phyloP scores from a whole-genome alignment of 495 filamentous ascomycete genomes.

The Amniculicola lignicola region DNA sequence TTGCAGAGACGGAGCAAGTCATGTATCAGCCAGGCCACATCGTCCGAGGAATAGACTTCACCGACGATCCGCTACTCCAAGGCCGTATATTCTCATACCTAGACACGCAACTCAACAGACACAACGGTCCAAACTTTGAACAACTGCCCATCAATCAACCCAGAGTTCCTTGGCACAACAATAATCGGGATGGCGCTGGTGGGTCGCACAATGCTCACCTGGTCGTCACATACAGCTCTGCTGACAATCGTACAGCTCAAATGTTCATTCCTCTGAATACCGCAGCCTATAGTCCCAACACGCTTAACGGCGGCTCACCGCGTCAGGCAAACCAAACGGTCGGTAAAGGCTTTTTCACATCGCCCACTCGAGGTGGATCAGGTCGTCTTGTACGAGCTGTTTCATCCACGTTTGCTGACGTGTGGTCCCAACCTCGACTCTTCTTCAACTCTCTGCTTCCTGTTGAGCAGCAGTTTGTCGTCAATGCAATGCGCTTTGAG shows the following conservation, averaged over 20 bases:
- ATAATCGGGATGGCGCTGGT: slow-evolving; percentile 35
- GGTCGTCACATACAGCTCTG: neutral
- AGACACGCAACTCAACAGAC: slow-evolving; percentile 69
- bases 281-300: slow-evolving; percentile 61
- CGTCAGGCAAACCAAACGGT: slow-evolving; percentile 66
- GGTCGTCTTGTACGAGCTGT: slow-evolving; percentile 57
- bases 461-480: slow-evolving; percentile 70
- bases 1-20: slow-evolving; percentile 72
- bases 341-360: slow-evolving; percentile 72
- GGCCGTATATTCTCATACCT: slow-evolving; percentile 74
- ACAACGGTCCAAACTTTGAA: slow-evolving; percentile 69
- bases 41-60: slow-evolving; percentile 57
- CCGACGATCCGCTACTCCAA: slow-evolving; percentile 73
- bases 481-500: slow-evolving; percentile 79
- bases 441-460: slow-evolving; percentile 73
- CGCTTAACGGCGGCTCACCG: slow-evolving; percentile 62
- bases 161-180: slow-evolving; percentile 35
- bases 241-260: slow-evolving; percentile 22
- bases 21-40: slow-evolving; percentile 75
- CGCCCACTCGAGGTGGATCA: slow-evolving; percentile 54
- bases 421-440: slow-evolving; percentile 72
- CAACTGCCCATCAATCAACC: slow-evolving; percentile 70
- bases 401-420: slow-evolving; percentile 66
- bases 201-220: neutral
- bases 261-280: slow-evolving; percentile 38